Base-by-base conservation (phyloP, 2,329 filamentous ascomycete genomes). In the Aspergillus cejpii region DNA sequence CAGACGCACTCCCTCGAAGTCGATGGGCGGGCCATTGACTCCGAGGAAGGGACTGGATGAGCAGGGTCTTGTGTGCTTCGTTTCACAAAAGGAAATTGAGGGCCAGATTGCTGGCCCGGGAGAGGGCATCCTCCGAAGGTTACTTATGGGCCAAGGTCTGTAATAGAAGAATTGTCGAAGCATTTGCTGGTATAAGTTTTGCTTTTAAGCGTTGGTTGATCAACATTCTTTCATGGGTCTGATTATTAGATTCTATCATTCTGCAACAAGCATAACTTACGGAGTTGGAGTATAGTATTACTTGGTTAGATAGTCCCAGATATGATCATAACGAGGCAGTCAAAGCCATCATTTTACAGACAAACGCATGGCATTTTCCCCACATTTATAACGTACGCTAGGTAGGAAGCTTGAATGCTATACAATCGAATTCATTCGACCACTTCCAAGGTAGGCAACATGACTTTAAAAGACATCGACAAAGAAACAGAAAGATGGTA, bases 21-120 rank as follows among this genome's bases (percentile, higher is more conserved):
- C 80, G 43, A 77, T 79, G 1, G 76, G 80, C 37, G 61, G 57
- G 53, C 78, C 78, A 55, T 67, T 72, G n/a, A 76, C 78, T 17
- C 58, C 61, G 61, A 65, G 60, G 63, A 61, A 66, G 69, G 65
- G 77, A 61, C 60, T 73, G 66, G 88, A 95, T 54, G 89, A 94
- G 64, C 84, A 82, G 64, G 78, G 83, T 43, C 77, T 94, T 38
- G 83, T 84, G 2, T 89, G 87, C 66, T 86, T 81, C 60, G 84
- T 90, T 15, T 81, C 82, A n/a, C 83, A 87, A 60, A 84, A 80
- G 59, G 89, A 95, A 68, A 76, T 94, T 52, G 79, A 83, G 54
- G 76, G 77, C 44, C 82, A 85, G 43, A 78, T 88, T 31, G 79
- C 65, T 36, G 74, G 77, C 19, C 68, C 74, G n/a, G 75, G 76